Evolutionary conservation across 768 basidiomycete species (phyloP).

Genomic region (Boletus vermiculosoides): DNA sequence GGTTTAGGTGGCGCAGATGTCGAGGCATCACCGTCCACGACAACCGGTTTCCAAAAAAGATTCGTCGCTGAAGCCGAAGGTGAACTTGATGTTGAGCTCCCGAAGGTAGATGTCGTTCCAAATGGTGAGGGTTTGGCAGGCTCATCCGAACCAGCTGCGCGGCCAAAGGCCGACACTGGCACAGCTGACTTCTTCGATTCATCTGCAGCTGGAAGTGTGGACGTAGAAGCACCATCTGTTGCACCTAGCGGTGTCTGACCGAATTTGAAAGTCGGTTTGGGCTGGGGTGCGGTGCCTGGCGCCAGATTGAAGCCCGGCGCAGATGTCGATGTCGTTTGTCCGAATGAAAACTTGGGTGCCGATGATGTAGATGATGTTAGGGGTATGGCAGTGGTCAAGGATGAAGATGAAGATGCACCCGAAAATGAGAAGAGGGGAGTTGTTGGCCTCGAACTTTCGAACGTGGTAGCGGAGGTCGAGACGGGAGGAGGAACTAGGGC

Average conservation of each 20-base stretch:
- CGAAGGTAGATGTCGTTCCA: slow-evolving; percentile 20
- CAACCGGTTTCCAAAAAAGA: slow-evolving; percentile 14
- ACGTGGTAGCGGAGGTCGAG: background rate
- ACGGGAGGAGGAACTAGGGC: background rate
- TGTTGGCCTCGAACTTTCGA: slow-evolving; percentile 15
- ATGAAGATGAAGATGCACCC: slow-evolving; percentile 10
- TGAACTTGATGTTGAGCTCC: slow-evolving; percentile 16
- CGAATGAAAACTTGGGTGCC: slow-evolving; percentile 28
- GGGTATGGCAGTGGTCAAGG: slow-evolving; percentile 1
- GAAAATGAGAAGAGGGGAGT: slow-evolving; percentile 25
- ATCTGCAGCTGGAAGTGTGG: slow-evolving; percentile 15
- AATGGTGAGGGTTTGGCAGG: slow-evolving; percentile 25
- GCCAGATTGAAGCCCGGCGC: slow-evolving; percentile 4
- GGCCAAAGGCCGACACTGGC: slow-evolving; percentile 21
- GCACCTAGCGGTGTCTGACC: slow-evolving; percentile 22
- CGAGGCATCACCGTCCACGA: slow-evolving; percentile 18
- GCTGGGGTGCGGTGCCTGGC: slow-evolving; percentile 13
- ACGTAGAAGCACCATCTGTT: slow-evolving; percentile 21
- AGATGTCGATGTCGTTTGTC: slow-evolving; percentile 9
- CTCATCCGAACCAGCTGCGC: slow-evolving; percentile 17
- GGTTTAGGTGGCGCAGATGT: slow-evolving; percentile 22
- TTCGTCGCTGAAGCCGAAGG: slow-evolving; percentile 13
- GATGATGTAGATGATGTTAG: slow-evolving; percentile 11
- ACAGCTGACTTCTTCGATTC: slow-evolving; percentile 27
- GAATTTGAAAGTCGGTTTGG: slow-evolving; percentile 24